Base-by-base conservation (phyloP, 306 rosid species). In the Cicer yamashitae region DNA sequence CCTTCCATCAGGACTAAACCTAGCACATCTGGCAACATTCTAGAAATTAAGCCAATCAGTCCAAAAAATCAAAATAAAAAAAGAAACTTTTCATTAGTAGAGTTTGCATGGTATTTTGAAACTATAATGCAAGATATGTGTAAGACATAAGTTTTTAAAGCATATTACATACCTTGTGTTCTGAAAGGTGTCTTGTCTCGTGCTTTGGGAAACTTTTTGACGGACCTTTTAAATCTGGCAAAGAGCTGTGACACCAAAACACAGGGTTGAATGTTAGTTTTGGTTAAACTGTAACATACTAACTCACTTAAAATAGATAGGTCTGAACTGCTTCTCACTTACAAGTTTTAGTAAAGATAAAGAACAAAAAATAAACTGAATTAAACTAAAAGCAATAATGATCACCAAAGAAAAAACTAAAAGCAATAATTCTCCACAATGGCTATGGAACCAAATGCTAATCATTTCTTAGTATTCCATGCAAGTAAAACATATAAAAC, bases 11-110 rank as follows among this genome's bases (percentile, higher is more conserved):
- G 89, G 89, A 82, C 97, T 90, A 88, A 91, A 94, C 78, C 88
- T 86, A 57, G 97, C 96, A 88, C 97, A 94, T 87, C 98, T 91
- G 84, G 89, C 98, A 79, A 91, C 83, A 88, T 91, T 94, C 96
- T 94, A 88, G 84, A 89, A 86, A 69, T 79, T 87, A 67, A 86
- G 84, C 72, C 74, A 70, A 82, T 86, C 83, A 93, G 88, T 69
- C 61, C 67, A 77, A 74, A 76, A 76, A 48, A 66, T 80, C 78
- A 64, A 64, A 61, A 61, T 63, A 10, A 30, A 43, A 53, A 64
- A 51, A 46, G 66, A 43, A 50, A 39, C 38, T 69, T 59, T 7
- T 34, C 48, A 8, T 73, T 53, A 10, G 63, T 17, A 34, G 46
- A 70, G 48, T 13, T 64, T 62, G 71, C 10, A 48, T 2, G 63